Percentiles rank a stretch among this genome's conserved stretches.
Conservation (phyloP, 2,329 filamentous ascomycete genomes). For the Eutypella sp. region DNA sequence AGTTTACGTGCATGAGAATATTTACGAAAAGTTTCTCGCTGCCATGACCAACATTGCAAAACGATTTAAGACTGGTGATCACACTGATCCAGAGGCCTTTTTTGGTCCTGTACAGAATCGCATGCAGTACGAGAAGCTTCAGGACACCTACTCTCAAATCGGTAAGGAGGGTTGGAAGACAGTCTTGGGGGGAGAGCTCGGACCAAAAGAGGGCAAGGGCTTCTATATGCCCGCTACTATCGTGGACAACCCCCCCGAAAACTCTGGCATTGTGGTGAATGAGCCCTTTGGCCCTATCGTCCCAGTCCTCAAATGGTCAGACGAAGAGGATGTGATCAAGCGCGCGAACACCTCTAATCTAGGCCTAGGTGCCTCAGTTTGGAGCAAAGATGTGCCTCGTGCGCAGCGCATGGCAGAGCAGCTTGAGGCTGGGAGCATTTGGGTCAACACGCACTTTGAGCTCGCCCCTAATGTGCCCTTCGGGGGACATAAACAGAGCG, state of each 20-base stretch:
- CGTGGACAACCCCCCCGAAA: conserved; percentile 54
- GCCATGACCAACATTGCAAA: conserved; percentile 35
- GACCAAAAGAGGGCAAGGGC: conserved; percentile 32
- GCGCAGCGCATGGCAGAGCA: conserved; percentile 41
- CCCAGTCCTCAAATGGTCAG: conserved; percentile 38
- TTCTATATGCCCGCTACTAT: conserved; percentile 57
- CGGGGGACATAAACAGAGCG: conserved; percentile 48
- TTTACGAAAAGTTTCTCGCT: conserved; percentile 48
- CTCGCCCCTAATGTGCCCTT: conserved; percentile 35
- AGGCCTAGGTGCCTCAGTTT: conserved; percentile 51
- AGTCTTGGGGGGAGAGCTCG: conserved; percentile 36
- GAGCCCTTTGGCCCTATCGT: conserved; percentile 49
- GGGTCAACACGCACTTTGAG: conserved; percentile 45
- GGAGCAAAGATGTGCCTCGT: conserved; percentile 42
- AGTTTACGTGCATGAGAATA: conserved; percentile 52
- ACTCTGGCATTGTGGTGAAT: conserved; percentile 50
- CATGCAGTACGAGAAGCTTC: conserved; percentile 55
- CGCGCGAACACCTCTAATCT: conserved; percentile 43
- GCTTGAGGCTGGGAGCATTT: conserved; percentile 51
- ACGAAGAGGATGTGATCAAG: conserved; percentile 40
- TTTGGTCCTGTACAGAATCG: conserved; percentile 58
- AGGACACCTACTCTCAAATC: conserved; percentile 45
- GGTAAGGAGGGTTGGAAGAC: conserved; percentile 42
- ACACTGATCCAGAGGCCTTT: conserved; percentile 25
- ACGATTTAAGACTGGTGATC: conserved; percentile 31